These are phyloP conservation scores for Arctium minus DNA, from an alignment of 129 eudicot species.

Conservation along the genomic window DNA sequence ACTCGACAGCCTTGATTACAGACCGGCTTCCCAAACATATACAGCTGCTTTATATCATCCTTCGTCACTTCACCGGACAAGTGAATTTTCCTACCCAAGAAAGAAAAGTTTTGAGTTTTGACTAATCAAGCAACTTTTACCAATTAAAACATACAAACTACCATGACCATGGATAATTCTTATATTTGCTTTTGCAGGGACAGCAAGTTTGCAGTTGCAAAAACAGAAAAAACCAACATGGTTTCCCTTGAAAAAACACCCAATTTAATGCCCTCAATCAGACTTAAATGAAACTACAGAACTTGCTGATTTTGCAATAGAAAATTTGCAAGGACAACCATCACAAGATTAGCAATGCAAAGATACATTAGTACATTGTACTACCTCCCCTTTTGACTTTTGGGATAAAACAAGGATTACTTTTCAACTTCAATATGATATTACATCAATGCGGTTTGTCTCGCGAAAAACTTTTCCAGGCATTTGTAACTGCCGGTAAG, in stretches of 20 bases:
- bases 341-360: not conserved
- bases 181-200: not conserved
- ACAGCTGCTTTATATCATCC: conserved; percentile 76
- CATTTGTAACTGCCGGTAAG: too few relatives aligned
- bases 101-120: conserved; percentile 1
- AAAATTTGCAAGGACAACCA: not conserved
- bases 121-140: not conserved
- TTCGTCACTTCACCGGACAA: conserved; percentile 53
- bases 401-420: not conserved
- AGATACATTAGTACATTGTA: not conserved
- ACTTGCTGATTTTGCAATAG: not conserved
- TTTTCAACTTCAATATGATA: not conserved
- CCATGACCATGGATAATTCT: not conserved
- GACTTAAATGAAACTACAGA: not conserved
- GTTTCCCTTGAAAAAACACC: not conserved
- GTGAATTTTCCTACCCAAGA: conserved; percentile 64
- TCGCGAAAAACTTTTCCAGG: too few relatives aligned
- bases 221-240: not conserved
- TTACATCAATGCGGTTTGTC: not conserved
- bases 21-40: conserved; percentile 67
- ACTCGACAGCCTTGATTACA: conserved; percentile 88
- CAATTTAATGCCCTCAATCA: not conserved
- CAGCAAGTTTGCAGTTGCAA: not conserved
- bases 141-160: not conserved
- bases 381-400: not conserved